Percentiles rank a stretch among this genome's conserved stretches.
Conservation (phyloP, 106 monocot genomes). For the Agapanthus africanus region DNA sequence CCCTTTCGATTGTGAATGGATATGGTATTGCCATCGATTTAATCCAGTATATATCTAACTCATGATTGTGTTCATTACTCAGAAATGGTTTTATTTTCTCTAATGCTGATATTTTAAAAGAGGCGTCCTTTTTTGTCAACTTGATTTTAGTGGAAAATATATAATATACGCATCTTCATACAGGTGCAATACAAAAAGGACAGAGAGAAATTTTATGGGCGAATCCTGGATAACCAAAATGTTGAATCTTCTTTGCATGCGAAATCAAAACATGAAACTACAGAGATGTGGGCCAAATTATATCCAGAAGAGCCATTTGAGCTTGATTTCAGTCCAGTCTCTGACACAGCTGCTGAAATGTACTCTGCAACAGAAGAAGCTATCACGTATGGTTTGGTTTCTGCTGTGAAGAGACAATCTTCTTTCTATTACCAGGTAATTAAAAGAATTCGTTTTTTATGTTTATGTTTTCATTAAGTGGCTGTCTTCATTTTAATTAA, state of each 20-base stretch:
- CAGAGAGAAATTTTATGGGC: slow-evolving; percentile 60
- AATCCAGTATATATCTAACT: slow-evolving; percentile 57
- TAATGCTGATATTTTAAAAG: too few species aligned
- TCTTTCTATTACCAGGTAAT: slow-evolving; percentile 82
- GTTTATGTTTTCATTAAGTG: not conserved
- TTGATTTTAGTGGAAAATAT: not conserved
- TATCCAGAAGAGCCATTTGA: slow-evolving; percentile 85
- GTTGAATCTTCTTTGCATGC: slow-evolving; percentile 53
- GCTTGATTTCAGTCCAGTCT: slow-evolving; percentile 22
- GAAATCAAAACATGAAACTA: slow-evolving; percentile 14
- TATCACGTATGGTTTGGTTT: slow-evolving; percentile 79
- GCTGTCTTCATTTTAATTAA: not conserved
- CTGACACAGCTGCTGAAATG: slow-evolving; percentile 9
- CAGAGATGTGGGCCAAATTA: slow-evolving; percentile 45
- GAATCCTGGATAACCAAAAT: slow-evolving; percentile 42
- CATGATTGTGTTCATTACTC: not conserved
- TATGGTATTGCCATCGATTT: slow-evolving; percentile 98
- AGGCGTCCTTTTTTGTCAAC: too few species aligned
- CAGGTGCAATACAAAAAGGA: slow-evolving; percentile 91
- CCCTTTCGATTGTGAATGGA: slow-evolving; percentile 97
- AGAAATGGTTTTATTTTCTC: too few species aligned
- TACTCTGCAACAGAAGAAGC: slow-evolving; percentile 11
- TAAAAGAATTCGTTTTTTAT: not conserved
- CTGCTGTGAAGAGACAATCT: slow-evolving; percentile 81
- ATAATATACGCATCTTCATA: slow-evolving; percentile 6